These are phyloP conservation scores for Adansonia grandidieri DNA, from an alignment of 441 rosid species.

Conservation along the genomic window DNA sequence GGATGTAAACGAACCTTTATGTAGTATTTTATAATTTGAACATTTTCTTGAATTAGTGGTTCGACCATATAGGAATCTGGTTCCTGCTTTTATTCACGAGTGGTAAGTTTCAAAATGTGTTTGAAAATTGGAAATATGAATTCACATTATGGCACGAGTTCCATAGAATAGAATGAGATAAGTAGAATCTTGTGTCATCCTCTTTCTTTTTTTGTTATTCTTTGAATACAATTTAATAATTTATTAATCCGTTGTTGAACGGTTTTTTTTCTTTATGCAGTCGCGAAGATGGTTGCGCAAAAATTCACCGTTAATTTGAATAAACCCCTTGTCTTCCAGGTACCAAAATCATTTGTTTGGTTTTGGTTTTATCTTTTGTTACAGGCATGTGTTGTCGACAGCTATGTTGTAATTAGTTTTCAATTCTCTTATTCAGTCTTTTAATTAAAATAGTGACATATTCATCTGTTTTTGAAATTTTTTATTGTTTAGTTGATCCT, in stretches of 20 bases:
- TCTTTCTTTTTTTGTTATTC: background rate
- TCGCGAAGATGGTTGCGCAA: slow-evolving; percentile 73
- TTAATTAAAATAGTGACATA: background rate
- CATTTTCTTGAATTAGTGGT: no score
- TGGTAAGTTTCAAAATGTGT: background rate
- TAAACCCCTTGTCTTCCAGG: slow-evolving; percentile 97
- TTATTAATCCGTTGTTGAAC: background rate
- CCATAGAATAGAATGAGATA: background rate
- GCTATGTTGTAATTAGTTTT: slow-evolving; percentile 6
- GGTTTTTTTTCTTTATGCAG: background rate
- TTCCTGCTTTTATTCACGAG: background rate
- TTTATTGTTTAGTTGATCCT: background rate
- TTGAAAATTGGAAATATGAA: background rate
- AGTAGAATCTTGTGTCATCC: background rate
- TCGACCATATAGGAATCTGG: background rate
- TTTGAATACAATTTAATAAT: slow-evolving; percentile 22
- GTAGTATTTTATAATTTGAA: background rate
- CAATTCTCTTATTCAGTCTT: background rate
- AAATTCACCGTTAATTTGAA: slow-evolving; percentile 81
- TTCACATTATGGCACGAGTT: background rate
- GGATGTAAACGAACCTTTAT: background rate
- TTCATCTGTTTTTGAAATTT: background rate
- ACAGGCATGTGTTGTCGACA: background rate
- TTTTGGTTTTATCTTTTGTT: background rate
- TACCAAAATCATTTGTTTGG: slow-evolving; percentile 21